Conservation (phyloP, 2,329 filamentous ascomycete species). For the Zymoseptoria ardabiliae region DNA sequence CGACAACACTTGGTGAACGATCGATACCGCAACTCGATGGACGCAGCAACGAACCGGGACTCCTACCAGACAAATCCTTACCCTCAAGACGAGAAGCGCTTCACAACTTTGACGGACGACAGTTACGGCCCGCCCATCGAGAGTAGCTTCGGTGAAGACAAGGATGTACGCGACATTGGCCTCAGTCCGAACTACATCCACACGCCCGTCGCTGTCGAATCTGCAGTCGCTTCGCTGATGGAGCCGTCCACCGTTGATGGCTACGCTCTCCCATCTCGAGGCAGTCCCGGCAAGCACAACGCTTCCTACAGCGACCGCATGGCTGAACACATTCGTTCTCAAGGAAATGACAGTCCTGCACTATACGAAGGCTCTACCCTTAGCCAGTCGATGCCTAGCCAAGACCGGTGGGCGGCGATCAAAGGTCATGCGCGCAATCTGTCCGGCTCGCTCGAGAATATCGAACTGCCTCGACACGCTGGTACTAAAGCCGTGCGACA, state of each 20-base stretch:
- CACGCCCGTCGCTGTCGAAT: conserved; percentile 68
- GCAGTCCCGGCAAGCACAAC: conserved; percentile 18
- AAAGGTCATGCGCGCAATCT: conserved; percentile 37
- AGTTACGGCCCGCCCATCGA: conserved; percentile 38
- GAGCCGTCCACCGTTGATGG: conserved; percentile 68
- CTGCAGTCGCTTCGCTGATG: conserved; percentile 81
- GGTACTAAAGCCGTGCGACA: conserved; percentile 18
- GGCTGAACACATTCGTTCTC: conserved; percentile 19
- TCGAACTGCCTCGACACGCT: conserved; percentile 43
- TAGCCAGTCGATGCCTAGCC: conserved; percentile 25
- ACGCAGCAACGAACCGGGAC: conserved; percentile 23
- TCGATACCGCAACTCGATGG: conserved; percentile 42
- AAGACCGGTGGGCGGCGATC: conserved; percentile 32
- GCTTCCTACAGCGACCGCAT: conserved; percentile 25
- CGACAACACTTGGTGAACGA: conserved; percentile 54
- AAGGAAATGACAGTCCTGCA: conserved; percentile 17
- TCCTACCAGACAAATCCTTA: conserved; percentile 43
- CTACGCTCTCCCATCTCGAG: conserved; percentile 19
- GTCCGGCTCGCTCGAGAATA: conserved; percentile 14
- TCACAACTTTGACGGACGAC: conserved; percentile 48
- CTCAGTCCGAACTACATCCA: conserved; percentile 72
- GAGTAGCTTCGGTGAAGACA: conserved; percentile 47
- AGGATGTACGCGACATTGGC: conserved; percentile 55
- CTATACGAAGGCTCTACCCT: conserved; percentile 28
- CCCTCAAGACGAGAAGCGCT: conserved; percentile 46